Evolutionary conservation across 805 yeast species (phyloP), one percentile per base, ranked within the genome.

Genomic region (Metschnikowia corniflorae): DNA sequence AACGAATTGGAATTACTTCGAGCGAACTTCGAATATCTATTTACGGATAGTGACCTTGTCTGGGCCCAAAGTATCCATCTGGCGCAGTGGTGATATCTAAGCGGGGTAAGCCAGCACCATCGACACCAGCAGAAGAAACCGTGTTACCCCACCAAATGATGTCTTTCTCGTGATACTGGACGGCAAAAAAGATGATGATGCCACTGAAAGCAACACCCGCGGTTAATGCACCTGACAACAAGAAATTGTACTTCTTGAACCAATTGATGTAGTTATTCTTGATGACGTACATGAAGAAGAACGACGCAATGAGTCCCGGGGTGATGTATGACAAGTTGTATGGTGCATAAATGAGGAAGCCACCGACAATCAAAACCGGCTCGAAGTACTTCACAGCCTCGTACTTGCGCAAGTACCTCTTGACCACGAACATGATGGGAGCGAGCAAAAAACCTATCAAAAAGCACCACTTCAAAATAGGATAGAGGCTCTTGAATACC

Each of bases 211-310:
- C 69, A 26, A 62, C 52, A 31, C 68, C 69, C 2, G 65, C 58
- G 26, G 43, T 41, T 50, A 62, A 46, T 13, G 54, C 61, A 18
- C 59, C 61, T 1, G 60, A 43, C 25, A 60, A 51, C 20, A 61
- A 49, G 44, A 54, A 63, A 43, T 58, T 63, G 43, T 63, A 62
- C 50, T 62, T 63, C 31, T 52, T 53, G 65, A 67, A 63, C 60
- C 63, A 63, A 6, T 58, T 42, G 15, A 44, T 28, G 40, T 54
- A 60, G n/a, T 49, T 31, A 38, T 50, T 56, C 35, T 50, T 60
- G 30, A 63, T 42, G 43, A 52, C 57, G 27, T 36, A 42, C 65
- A 63, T 61, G 38, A 57, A 60, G 13, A 44, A 40, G 39, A 42
- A 42, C 3, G 58, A 49, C 4, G 53, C 39, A 33, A 58, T 58